Conservation (phyloP, 148 eudicot species). For the Heliamphora exappendiculata region DNA sequence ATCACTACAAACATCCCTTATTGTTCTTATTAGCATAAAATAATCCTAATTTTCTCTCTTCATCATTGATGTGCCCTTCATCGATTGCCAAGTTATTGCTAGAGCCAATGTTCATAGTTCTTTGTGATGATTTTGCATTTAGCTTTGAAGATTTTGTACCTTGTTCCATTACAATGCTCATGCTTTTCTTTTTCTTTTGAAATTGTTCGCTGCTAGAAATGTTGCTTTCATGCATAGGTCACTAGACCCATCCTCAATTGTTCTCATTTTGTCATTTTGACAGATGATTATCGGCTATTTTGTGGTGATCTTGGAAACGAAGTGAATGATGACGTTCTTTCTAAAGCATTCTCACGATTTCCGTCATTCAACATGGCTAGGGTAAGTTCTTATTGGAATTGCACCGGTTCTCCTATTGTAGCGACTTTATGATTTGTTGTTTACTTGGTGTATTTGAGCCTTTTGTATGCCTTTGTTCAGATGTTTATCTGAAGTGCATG, state of each 20-base stretch:
- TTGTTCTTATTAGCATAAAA: no score
- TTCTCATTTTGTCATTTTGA: slow-evolving; percentile 10
- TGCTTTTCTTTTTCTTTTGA: background rate
- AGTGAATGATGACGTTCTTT: slow-evolving; percentile 88
- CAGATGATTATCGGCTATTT: slow-evolving; percentile 85
- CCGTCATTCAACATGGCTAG: slow-evolving; percentile 85
- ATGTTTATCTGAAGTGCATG: slow-evolving; percentile 22
- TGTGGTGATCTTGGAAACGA: slow-evolving; percentile 95
- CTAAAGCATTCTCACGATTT: slow-evolving; percentile 79
- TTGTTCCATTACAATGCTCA: background rate
- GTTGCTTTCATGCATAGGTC: background rate
- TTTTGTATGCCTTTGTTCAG: slow-evolving; percentile 26
- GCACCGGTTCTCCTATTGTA: no score
- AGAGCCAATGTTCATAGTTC: no score
- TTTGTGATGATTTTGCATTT: no score
- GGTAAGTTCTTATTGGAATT: slow-evolving; percentile 39
- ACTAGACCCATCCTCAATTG: background rate
- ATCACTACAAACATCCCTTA: no score
- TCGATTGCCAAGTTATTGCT: no score
- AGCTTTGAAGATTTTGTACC: background rate
- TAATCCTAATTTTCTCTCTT: no score
- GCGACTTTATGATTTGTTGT: slow-evolving; percentile 2
- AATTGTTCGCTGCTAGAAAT: background rate
- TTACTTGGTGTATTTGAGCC: slow-evolving; percentile 14
- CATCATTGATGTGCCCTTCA: no score